These are phyloP conservation scores for Eremothecium sinecaudum DNA, from an alignment of 1,139 yeast species.

Conservation along the genomic window DNA sequence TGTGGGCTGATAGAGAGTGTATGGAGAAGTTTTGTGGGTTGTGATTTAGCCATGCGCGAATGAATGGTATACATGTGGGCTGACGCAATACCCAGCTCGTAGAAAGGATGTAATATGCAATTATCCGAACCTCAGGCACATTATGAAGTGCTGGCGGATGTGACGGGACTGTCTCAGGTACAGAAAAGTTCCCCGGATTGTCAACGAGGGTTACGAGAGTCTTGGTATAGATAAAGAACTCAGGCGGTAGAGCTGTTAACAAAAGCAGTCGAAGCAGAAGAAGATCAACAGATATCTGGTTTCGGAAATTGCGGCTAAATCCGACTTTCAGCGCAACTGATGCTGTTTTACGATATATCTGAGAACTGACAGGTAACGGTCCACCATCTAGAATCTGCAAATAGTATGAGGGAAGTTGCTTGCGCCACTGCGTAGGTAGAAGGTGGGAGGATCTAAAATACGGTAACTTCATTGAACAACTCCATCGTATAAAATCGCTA, in stretches of 20 bases:
- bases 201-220: slow-evolving; percentile 13
- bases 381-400: slow-evolving; percentile 25
- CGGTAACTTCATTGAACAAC: slow-evolving; percentile 19
- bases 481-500: slow-evolving; percentile 23
- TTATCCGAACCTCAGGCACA: slow-evolving; percentile 19
- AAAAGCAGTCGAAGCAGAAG: slow-evolving; percentile 19
- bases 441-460: slow-evolving; percentile 20
- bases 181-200: slow-evolving; percentile 9
- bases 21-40: no score
- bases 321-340: slow-evolving; percentile 12
- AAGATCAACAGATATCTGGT: slow-evolving; percentile 8
- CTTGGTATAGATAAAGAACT: slow-evolving; percentile 17
- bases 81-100: slow-evolving; percentile 18
- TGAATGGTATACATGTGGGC: no score
- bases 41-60: no score
- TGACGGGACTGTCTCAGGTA: slow-evolving; percentile 11
- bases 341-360: slow-evolving; percentile 17
- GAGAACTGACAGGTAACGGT: slow-evolving; percentile 19
- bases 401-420: slow-evolving; percentile 26
- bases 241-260: slow-evolving; percentile 21
- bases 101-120: slow-evolving; percentile 19
- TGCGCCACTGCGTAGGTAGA: slow-evolving; percentile 24
- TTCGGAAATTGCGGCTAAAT: slow-evolving; percentile 13
- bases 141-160: slow-evolving; percentile 11
- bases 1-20: background rate